These are phyloP conservation scores for Thermothelomyces thermophilus DNA, from an alignment of 2,329 filamentous ascomycete genomes.

Conservation along the genomic window DNA sequence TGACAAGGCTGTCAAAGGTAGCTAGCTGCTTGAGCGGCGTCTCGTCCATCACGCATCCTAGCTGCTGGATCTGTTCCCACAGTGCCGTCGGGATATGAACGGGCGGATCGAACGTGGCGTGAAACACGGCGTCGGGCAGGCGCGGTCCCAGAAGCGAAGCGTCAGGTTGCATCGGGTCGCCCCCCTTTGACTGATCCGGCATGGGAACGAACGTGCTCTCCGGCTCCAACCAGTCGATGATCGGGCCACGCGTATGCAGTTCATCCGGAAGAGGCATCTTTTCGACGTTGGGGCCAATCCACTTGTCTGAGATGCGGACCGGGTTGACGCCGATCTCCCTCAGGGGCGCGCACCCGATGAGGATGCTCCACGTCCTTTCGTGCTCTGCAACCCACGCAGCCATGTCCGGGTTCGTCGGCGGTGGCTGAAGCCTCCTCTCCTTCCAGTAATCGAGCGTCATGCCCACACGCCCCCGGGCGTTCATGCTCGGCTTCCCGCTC, in stretches of 20 bases:
- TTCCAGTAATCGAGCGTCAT: constrained; percentile 75
- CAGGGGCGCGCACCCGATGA: constrained; percentile 56
- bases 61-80: constrained; percentile 55
- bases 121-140: constrained; percentile 66
- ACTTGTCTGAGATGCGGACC: constrained; percentile 64
- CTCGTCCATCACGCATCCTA: constrained; percentile 45
- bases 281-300: constrained; percentile 63
- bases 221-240: constrained; percentile 68
- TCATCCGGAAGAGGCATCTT: constrained; percentile 45
- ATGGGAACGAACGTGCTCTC: constrained; percentile 51
- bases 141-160: constrained; percentile 40
- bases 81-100: constrained; percentile 60
- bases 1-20: constrained; percentile 52
- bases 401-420: constrained; percentile 30
- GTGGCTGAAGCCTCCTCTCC: constrained; percentile 46
- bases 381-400: constrained; percentile 34
- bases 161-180: constrained; percentile 20
- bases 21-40: constrained; percentile 27
- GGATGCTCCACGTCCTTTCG: constrained; percentile 57
- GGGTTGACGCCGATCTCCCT: constrained; percentile 45
- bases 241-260: constrained; percentile 33
- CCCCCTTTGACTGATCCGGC: constrained; percentile 17
- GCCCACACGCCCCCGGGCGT: constrained; percentile 60
- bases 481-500: constrained; percentile 66
- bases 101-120: constrained; percentile 67